phyloP scores from a whole-genome alignment of 148 eudicot genomes.

The Persicaria tinctoria region DNA sequence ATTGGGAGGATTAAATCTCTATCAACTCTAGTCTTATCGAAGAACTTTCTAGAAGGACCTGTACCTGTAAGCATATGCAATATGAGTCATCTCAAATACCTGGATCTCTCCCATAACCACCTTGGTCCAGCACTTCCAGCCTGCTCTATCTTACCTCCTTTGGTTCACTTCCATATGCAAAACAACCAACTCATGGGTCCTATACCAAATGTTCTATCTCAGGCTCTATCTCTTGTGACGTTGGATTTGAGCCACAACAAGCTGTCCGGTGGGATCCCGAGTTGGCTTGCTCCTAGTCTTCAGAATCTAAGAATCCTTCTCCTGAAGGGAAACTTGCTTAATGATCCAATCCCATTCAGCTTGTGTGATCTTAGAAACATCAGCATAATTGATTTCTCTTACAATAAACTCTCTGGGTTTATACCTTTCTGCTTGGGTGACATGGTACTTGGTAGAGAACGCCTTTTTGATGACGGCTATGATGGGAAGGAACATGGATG shows the following conservation, averaged over 20 bases:
- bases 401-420: slow-evolving; percentile 10
- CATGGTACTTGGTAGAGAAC: neutral
- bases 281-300: slow-evolving; percentile 4
- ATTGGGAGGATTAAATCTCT: neutral
- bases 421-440: slow-evolving; percentile 9
- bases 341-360: slow-evolving; percentile 5
- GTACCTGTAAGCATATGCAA: neutral
- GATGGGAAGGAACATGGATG: neutral
- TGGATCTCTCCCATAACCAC: slow-evolving; percentile 3
- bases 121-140: neutral
- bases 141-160: neutral
- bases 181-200: slow-evolving; percentile 1
- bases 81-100: neutral
- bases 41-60: neutral
- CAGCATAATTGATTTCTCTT: slow-evolving; percentile 16
- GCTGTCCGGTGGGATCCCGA: neutral
- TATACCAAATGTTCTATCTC: neutral
- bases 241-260: slow-evolving; percentile 5
- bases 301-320: neutral
- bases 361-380: slow-evolving; percentile 4
- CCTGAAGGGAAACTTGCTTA: neutral
- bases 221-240: neutral
- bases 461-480: neutral
- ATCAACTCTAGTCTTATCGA: slow-evolving; percentile 1
- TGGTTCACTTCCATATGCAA: slow-evolving; percentile 3